Evolutionary conservation across 208 protist genomes (phyloP).

Genomic region (Kentomonas sorsogonicus): DNA sequence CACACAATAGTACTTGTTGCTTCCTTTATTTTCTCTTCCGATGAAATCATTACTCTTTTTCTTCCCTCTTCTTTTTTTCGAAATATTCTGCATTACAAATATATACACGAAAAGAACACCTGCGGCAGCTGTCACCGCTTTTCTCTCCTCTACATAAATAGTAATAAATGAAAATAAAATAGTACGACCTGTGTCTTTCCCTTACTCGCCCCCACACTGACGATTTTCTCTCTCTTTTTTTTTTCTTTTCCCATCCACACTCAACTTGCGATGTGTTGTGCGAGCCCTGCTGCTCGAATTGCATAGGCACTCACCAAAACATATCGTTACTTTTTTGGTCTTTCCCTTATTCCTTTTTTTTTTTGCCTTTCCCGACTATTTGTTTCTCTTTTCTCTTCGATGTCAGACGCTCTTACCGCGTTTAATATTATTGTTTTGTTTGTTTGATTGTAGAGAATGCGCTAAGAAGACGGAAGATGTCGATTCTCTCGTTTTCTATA

Average conservation of each 20-base stretch:
- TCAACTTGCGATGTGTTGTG: too few species aligned
- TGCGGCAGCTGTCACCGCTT: background rate
- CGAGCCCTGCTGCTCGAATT: too few species aligned
- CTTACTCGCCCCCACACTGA: too few species aligned
- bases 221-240: too few species aligned
- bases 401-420: background rate
- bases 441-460: too few species aligned
- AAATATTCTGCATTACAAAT: background rate
- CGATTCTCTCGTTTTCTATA: background rate
- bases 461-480: background rate
- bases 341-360: slow-evolving; percentile 2
- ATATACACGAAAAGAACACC: background rate
- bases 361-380: background rate
- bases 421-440: too few species aligned
- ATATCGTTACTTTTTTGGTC: too few species aligned
- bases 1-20: too few species aligned
- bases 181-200: too few species aligned
- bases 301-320: too few species aligned
- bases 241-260: too few species aligned
- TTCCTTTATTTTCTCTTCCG: too few species aligned
- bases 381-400: background rate
- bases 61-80: background rate
- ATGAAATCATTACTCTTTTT: background rate
- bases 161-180: background rate
- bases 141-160: background rate